phyloP scores from a whole-genome alignment of 179 eudicot genomes.

The Carnegiea gigantea region DNA sequence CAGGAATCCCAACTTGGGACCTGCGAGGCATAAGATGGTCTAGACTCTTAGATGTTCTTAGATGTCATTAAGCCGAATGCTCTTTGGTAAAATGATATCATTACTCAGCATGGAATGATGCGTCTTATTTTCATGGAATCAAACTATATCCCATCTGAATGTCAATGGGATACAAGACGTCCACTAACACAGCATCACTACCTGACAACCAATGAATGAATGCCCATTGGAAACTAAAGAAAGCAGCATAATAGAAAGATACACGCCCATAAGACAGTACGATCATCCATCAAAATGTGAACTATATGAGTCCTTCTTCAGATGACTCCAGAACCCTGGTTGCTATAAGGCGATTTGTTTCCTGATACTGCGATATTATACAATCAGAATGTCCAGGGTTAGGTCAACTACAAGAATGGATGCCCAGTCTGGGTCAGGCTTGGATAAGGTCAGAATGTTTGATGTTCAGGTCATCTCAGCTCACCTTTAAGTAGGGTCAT shows the following conservation, averaged over 20 bases:
- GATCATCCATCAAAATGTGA: not conserved
- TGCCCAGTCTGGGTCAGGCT: not conserved
- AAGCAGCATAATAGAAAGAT: not conserved
- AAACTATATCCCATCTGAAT: not conserved
- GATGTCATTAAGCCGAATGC: not conserved
- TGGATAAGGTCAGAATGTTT: not conserved
- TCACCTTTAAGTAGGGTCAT: not conserved
- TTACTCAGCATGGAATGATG: not conserved
- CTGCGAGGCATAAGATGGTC: not conserved
- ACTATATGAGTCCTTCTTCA: not conserved
- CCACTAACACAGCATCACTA: no score
- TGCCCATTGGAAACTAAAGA: no score
- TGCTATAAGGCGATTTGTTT: not conserved
- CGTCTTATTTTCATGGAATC: not conserved
- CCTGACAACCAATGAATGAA: not conserved
- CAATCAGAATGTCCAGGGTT: not conserved
- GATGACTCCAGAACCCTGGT: not conserved
- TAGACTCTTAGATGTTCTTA: not conserved
- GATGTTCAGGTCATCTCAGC: not conserved
- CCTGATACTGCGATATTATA: not conserved
- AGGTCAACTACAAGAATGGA: no score
- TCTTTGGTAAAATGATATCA: not conserved
- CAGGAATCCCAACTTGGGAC: no score
- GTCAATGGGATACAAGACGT: not conserved
- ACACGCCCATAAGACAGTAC: not conserved